phyloP scores from a whole-genome alignment of 345 rosid genomes.

The Geranium brycei region DNA sequence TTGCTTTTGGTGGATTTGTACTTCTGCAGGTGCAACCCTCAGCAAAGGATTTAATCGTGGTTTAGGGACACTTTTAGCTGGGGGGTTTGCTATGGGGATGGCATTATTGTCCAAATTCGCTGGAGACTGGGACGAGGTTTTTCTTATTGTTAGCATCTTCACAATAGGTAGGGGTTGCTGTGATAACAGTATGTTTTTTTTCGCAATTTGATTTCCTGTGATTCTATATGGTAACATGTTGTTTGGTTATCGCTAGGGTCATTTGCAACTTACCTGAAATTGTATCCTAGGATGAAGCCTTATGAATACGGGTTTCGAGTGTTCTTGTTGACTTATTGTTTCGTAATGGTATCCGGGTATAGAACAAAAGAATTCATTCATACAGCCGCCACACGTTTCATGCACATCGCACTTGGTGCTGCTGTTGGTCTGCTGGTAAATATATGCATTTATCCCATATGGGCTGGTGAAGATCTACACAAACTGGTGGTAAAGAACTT shows the following conservation, averaged over 20 bases:
- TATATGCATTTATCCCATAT: conserved; percentile 79
- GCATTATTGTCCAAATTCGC: conserved; percentile 56
- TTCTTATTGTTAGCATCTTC: conserved; percentile 65
- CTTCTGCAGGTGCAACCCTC: conserved; percentile 66
- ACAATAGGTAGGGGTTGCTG: conserved; percentile 31
- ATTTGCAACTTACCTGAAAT: conserved; percentile 51
- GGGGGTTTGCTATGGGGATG: conserved; percentile 79
- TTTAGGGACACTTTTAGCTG: conserved; percentile 86
- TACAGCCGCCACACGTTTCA: conserved; percentile 62
- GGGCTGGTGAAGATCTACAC: conserved; percentile 99
- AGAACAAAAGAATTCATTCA: conserved; percentile 59
- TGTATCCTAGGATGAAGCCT: conserved; percentile 76
- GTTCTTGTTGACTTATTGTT: conserved; percentile 72
- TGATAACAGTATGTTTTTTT: background rate
- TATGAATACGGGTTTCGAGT: conserved; percentile 90
- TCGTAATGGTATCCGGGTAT: conserved; percentile 72
- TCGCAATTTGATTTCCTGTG: conserved; percentile 3
- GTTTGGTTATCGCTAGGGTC: conserved; percentile 40
- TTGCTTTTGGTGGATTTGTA: background rate
- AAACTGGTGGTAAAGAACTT: conserved; percentile 75
- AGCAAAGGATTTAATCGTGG: conserved; percentile 90
- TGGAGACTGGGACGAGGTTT: conserved; percentile 61
- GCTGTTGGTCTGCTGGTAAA: conserved; percentile 61
- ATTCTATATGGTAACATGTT: conserved; percentile 2
- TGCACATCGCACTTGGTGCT: conserved; percentile 83